Percentiles rank a stretch among this genome's conserved stretches.
Evolutionary conservation across 257 asterid species (phyloP).

Genomic region (Nicotiana tomentosiformis): DNA sequence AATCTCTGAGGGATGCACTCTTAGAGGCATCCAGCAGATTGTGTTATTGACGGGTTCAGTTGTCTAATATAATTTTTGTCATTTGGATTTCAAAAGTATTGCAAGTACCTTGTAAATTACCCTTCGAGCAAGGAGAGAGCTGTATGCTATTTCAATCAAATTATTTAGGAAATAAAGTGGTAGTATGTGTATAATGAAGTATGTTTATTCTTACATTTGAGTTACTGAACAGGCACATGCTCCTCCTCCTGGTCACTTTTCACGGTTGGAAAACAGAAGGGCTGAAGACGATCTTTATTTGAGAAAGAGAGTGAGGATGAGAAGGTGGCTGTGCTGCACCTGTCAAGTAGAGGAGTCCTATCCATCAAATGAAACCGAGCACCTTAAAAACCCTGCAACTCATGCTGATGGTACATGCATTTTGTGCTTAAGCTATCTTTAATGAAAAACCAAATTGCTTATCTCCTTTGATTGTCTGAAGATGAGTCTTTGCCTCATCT

Average conservation of each 20-base stretch:
- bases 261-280: slow-evolving; percentile 5
- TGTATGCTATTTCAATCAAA: not conserved
- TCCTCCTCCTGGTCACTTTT: slow-evolving; percentile 17
- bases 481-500: not conserved
- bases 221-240: slow-evolving; percentile 14
- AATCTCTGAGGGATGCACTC: not conserved
- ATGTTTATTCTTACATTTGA: slow-evolving; percentile 5
- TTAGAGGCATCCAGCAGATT: not conserved
- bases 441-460: not conserved
- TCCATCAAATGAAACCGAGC: slow-evolving; percentile 13
- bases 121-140: not conserved
- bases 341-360: slow-evolving; percentile 14
- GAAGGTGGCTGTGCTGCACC: slow-evolving; percentile 24
- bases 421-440: not conserved
- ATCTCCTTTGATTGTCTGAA: not conserved
- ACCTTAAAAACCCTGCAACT: slow-evolving; percentile 13
- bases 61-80: not conserved
- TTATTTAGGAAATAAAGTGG: not conserved
- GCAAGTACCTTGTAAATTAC: not conserved
- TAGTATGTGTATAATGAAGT: not conserved
- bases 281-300: slow-evolving; percentile 9
- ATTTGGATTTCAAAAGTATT: not conserved
- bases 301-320: slow-evolving; percentile 17
- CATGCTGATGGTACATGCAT: slow-evolving; percentile 18
- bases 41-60: not conserved